Evolutionary conservation across 805 yeast species (phyloP), one percentile per base, ranked within the genome.

Genomic region (Naumovozyma castellii): DNA sequence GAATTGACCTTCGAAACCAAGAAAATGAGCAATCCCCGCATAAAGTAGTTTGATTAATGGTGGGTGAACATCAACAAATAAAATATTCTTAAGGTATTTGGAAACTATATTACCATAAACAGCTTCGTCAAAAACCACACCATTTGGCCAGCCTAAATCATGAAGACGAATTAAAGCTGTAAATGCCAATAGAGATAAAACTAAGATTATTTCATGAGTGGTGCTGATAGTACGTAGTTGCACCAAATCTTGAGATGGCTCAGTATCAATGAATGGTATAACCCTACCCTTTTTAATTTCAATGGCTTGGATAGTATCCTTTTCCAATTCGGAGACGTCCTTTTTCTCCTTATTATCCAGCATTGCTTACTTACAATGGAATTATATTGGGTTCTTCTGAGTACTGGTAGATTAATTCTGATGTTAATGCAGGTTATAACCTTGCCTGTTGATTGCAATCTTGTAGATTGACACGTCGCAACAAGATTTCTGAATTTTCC

Each of bases 31-130:
- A 38, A 81, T 72, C 32, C 79, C 80, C 2, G 86, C 88, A 62
- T 72, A 82, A 34, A 84, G 59, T 77, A 84, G 71, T 53, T 78
- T 76, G 29, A 81, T 79, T 48, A 84, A 67, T 6, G 94, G 94
- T 5, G 94, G 94, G 50, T 80, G 81, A 35, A 75, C 78, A 56
- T 78, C 87, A 71, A 81, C 68, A 61, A 81, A 82, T 55, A 69
- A 81, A 20, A 60, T 59, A 17, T 84, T 81, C 36, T 66, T 61
- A 38, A 78, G 69, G 64, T 87, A 92, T 61, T 84, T 81, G 43
- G 80, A 73, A 28, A 96, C 94, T 64, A 87, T 87, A 6, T 92
- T 90, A 39, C 98, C 97, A 53, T 90, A 86, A 59, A 83, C 92
- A 32, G 80, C 87, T 61, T 90, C 98, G 60, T 86, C 95, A 49